Evolutionary conservation across 345 rosid genomes (phyloP).

Genomic region (Eucalyptus virginea): DNA sequence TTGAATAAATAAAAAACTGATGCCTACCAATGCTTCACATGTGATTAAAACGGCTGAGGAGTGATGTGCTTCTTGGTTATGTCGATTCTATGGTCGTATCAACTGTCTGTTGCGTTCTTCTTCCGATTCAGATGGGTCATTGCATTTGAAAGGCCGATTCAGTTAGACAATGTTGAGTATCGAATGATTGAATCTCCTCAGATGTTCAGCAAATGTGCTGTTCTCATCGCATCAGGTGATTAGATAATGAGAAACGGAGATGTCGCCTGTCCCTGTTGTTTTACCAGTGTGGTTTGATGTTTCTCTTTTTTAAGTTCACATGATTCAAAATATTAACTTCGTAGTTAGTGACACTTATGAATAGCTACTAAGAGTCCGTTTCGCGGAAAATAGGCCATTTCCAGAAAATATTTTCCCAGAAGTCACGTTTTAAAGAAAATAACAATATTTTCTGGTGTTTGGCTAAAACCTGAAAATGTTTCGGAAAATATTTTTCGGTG

Average conservation of each 20-base stretch:
- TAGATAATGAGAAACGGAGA: background rate
- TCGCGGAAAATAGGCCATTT: too few relatives aligned
- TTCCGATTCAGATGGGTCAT: background rate
- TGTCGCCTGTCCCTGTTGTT: background rate
- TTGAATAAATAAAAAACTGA: background rate
- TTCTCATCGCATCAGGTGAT: background rate
- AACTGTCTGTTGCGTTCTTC: background rate
- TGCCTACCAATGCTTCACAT: background rate
- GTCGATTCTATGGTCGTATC: background rate
- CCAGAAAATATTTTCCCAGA: too few relatives aligned
- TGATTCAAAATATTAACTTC: background rate
- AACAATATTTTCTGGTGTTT: too few relatives aligned
- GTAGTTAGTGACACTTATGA: background rate
- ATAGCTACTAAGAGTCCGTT: too few relatives aligned
- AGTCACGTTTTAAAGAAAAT: too few relatives aligned
- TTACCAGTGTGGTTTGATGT: background rate
- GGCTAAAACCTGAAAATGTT: too few relatives aligned
- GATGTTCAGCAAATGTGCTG: background rate
- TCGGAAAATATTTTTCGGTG: too few relatives aligned
- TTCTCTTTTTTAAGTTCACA: background rate
- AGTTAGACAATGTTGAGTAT: background rate
- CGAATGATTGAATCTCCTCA: background rate
- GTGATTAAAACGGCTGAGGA: background rate
- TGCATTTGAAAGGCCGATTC: background rate
- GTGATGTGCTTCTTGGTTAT: background rate